Evolutionary conservation across 371 early-diverging fungal species (phyloP), one percentile per base, ranked within the genome.

Genomic region (Umbelopsis sp.): DNA sequence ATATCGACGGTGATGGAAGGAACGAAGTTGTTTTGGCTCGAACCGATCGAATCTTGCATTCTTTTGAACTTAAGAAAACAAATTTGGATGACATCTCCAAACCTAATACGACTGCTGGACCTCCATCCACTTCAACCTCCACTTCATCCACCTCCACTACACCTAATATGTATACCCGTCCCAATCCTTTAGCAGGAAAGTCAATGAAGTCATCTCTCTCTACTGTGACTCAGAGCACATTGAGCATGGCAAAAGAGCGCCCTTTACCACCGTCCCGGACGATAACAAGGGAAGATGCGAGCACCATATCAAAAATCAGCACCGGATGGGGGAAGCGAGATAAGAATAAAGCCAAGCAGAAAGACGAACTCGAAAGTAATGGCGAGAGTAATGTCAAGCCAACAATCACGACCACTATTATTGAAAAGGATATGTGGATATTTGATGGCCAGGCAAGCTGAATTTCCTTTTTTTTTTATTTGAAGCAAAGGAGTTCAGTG

Each of bases 31-130:
- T 94, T 2, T 72, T 94, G 20, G 92, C 90, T 1, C 85, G 93
- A n/a, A 93, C 94, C 20, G 94, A 94, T 72, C 86, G 93, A 0
- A 91, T 93, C 53, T 73, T 93, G 63, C 91, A 93, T 66, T 84
- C 89, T n/a, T 92, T 88, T 66, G 74, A 45, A 52, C 70, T 22
- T 63, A 73, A 41, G 68, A 71, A 24, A 71, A 68, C 22, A 65
- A 63, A 14, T 12, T 67, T 14, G 25, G 69, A 57, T 3, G 57
- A 57, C 29, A 29, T 29, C 29, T 57, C 57, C 12, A 57, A 57
- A 18, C 3, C 57, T 57, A 29, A 29, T 35, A 57, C 57, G 8
- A 35, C 6, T n/a, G 64, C 69, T 11, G 65, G 71, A 18, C 69
- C 75, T 7, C 75, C 72, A 16, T 70, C 75, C 12, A 46, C 70